Evolutionary conservation across 2,329 filamentous ascomycete species (phyloP).

Genomic region (Colletotrichum godetiae): DNA sequence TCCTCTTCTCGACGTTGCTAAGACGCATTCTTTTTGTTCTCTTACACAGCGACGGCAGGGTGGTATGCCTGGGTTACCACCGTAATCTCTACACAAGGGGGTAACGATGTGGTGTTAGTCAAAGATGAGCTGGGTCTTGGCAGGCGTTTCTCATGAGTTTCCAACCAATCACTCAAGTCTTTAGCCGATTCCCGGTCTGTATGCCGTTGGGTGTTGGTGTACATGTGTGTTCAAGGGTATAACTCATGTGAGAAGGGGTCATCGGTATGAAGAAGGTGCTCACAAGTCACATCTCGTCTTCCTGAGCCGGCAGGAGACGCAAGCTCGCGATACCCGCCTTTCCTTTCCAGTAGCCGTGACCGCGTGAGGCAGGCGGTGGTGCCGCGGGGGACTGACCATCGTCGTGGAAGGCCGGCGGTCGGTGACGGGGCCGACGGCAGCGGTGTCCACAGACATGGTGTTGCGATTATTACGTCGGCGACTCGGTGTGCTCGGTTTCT

Average conservation of each 20-base stretch:
- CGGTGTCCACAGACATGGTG: constrained; percentile 25
- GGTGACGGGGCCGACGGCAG: background rate
- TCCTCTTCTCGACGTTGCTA: constrained; percentile 53
- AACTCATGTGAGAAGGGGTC: background rate
- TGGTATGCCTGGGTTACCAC: constrained; percentile 47
- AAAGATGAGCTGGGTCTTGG: background rate
- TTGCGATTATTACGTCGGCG: background rate
- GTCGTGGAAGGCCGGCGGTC: background rate
- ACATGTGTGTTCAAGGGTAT: too few relatives aligned
- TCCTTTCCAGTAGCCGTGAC: constrained; percentile 35
- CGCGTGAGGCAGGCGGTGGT: constrained; percentile 13
- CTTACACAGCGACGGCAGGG: constrained; percentile 53
- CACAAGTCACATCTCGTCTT: constrained; percentile 48
- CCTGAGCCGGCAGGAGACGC: constrained; percentile 45
- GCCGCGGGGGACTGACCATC: constrained; percentile 1
- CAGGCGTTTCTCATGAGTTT: too few relatives aligned
- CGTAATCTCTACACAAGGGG: constrained; percentile 42
- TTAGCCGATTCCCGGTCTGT: background rate
- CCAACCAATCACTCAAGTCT: background rate
- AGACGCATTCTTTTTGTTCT: constrained; percentile 50
- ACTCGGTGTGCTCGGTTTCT: background rate
- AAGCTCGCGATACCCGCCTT: constrained; percentile 46
- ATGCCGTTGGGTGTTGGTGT: too few relatives aligned
- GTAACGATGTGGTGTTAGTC: background rate
- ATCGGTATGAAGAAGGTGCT: constrained; percentile 26